Base-by-base conservation (phyloP, 768 basidiomycete genomes). In the Leccinum barrowsii region DNA sequence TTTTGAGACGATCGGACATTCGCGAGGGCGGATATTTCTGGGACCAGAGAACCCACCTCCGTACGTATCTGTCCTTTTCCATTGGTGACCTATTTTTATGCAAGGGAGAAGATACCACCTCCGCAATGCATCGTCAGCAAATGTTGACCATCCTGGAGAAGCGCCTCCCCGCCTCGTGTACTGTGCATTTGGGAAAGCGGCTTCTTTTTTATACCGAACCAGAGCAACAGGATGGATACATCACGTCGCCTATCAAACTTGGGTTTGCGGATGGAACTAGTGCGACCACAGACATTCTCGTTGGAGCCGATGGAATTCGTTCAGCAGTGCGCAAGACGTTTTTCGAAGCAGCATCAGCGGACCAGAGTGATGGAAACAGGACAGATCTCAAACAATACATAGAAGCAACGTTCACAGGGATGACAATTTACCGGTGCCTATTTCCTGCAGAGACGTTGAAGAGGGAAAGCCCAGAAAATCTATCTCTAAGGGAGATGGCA, bases 231-330 rank as follows among this genome's bases (percentile, higher is more conserved):
- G 49, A 59, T 17, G 70, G 76, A 53, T 72, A 70, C 13, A 70
- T 72, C 17, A 70, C 53, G 4, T 61, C 40, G 2, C 26, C 55
- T 2, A 62, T 65, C 10, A 46, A 13, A 21, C 59, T 67, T 1
- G 44, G 48, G 4, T 67, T 67, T 15, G 51, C 66, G 1, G 66
- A 67, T 24, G 60, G 66, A 5, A 67, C 60, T 0, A 58, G n/a
- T 1, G 54, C 73, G 5, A 69, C 63, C 30, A 70, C 79, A 5
- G 76, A 82, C 53, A 60, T 82, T 13, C 73, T 81, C 2, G 60
- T 81, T 52, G 81, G 79, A 5, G 78, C 77, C 40, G 80, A 80
- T 60, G 81, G 81, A 4, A 69, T 82, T 34, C 71, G 65, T 24
- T 73, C 69, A 5, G 47, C 54, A 3, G 65, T 71, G 7, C 71